Evolutionary conservation across 495 filamentous ascomycete genomes (phyloP).

Genomic region (Aspergillus funiculosus): DNA sequence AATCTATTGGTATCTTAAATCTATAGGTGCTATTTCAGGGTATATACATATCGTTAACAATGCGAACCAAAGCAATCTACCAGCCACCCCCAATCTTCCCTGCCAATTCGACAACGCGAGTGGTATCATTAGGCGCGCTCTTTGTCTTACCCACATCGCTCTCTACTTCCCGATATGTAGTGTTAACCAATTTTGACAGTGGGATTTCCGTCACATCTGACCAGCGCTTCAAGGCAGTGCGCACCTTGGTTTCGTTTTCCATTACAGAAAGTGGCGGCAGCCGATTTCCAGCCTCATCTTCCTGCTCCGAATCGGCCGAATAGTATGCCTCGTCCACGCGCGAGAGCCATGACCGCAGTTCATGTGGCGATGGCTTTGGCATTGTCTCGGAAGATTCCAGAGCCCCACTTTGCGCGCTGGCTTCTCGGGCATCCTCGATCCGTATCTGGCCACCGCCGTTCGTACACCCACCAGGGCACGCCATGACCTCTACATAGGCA

Average conservation of each 20-base stretch:
- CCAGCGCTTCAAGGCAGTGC: constrained; percentile 66
- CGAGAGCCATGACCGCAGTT: constrained; percentile 80
- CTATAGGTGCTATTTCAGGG: too few species aligned
- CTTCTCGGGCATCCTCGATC: constrained; percentile 60
- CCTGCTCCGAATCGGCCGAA: constrained; percentile 61
- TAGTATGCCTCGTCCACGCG: constrained; percentile 93
- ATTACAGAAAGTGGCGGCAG: constrained; percentile 16
- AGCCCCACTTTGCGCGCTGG: constrained; percentile 12
- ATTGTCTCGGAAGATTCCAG: constrained; percentile 19
- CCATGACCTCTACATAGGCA: constrained; percentile 96
- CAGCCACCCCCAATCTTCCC: constrained; percentile 92
- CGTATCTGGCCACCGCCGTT: constrained; percentile 96
- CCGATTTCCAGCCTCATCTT: constrained; percentile 19
- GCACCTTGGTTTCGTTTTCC: constrained; percentile 36
- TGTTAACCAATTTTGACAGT: constrained; percentile 69
- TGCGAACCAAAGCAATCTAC: constrained; percentile 41
- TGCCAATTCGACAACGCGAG: constrained; percentile 80
- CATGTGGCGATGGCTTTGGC: constrained; percentile 56
- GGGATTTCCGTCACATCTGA: constrained; percentile 59
- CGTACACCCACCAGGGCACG: constrained; percentile 94
- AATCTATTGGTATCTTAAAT: too few species aligned
- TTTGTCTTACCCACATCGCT: constrained; percentile 87
- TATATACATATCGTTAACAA: constrained; percentile 15
- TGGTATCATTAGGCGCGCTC: constrained; percentile 51
- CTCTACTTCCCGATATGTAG: constrained; percentile 83